Evolutionary conservation across 768 basidiomycete genomes (phyloP).

Genomic region (Cystobasidium onofrii): DNA sequence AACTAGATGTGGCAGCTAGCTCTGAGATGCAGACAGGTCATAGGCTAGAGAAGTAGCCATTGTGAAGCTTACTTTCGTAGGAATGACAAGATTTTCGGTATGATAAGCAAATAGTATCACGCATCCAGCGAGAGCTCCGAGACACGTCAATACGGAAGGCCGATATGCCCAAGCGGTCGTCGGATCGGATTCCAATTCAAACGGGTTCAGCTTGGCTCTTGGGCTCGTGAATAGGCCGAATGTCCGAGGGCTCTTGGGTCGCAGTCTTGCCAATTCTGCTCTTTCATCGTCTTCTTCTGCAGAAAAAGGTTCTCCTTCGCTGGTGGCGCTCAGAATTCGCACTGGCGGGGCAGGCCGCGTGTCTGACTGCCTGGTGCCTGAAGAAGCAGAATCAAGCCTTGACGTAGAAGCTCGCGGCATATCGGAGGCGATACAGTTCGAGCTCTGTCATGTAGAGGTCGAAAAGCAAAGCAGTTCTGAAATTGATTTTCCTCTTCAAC

Average conservation of each 20-base stretch:
- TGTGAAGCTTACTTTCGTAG: background rate
- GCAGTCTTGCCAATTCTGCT: background rate
- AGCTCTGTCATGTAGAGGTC: too few species aligned
- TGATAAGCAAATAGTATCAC: conserved; percentile 19
- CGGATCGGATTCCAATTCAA: conserved; percentile 15
- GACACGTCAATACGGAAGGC: conserved; percentile 8
- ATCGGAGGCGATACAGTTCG: too few species aligned
- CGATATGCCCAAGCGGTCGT: conserved; percentile 23
- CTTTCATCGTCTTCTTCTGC: conserved; percentile 18
- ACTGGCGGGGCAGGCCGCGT: background rate
- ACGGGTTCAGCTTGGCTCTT: background rate
- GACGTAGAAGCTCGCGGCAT: too few species aligned
- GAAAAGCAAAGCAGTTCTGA: too few species aligned
- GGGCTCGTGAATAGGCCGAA: conserved; percentile 2
- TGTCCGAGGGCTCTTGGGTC: background rate
- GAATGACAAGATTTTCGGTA: conserved; percentile 16
- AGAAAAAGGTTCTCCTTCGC: conserved; percentile 23
- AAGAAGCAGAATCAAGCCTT: background rate
- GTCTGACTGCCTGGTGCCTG: background rate
- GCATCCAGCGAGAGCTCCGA: background rate
- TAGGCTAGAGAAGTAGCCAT: too few species aligned
- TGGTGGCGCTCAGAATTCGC: conserved; percentile 16
- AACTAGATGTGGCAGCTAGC: too few species aligned
- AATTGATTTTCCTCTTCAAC: too few species aligned
- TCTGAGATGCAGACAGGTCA: too few species aligned